These are phyloP conservation scores for Anisodus acutangulus DNA, from an alignment of 257 asterid genomes.

Conservation along the genomic window DNA sequence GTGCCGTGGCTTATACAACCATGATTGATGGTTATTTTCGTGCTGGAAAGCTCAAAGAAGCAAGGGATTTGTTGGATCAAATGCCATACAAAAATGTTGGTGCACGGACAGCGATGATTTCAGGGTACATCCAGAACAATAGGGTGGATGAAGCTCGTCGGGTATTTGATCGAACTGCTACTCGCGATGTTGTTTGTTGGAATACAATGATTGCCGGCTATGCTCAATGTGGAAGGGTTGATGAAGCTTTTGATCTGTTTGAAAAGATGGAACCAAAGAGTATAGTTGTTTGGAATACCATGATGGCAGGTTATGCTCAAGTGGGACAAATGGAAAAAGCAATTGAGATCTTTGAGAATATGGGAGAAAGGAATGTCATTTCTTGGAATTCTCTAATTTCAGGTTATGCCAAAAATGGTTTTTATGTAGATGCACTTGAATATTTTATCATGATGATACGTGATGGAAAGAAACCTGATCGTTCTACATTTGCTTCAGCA, in stretches of 20 bases:
- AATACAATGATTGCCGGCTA: slow-evolving; percentile 50
- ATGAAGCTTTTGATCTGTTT: slow-evolving; percentile 45
- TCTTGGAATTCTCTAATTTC: slow-evolving; percentile 62
- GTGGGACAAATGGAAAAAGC: slow-evolving; percentile 46
- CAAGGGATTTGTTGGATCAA: slow-evolving; percentile 36
- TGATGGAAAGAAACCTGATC: slow-evolving; percentile 44
- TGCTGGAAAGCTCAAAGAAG: slow-evolving; percentile 43
- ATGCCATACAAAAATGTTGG: slow-evolving; percentile 44
- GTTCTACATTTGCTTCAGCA: slow-evolving; percentile 48
- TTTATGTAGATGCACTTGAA: slow-evolving; percentile 47
- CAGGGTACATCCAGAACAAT: slow-evolving; percentile 41
- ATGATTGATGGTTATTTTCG: slow-evolving; percentile 43
- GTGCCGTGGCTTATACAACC: slow-evolving; percentile 45
- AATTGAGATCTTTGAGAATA: slow-evolving; percentile 42
- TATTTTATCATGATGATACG: slow-evolving; percentile 41
- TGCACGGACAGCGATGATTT: slow-evolving; percentile 47
- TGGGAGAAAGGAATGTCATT: slow-evolving; percentile 46
- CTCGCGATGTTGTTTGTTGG: slow-evolving; percentile 48
- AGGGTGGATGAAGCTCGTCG: slow-evolving; percentile 41
- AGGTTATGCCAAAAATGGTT: slow-evolving; percentile 57
- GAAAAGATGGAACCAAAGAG: slow-evolving; percentile 48
- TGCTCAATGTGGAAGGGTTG: slow-evolving; percentile 40
- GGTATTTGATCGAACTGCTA: slow-evolving; percentile 38
- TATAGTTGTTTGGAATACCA: slow-evolving; percentile 55
- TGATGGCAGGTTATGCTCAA: slow-evolving; percentile 48